These are phyloP conservation scores for Cryptococcus depauperatus DNA, from an alignment of 1,284 basidiomycete species.

Conservation along the genomic window DNA sequence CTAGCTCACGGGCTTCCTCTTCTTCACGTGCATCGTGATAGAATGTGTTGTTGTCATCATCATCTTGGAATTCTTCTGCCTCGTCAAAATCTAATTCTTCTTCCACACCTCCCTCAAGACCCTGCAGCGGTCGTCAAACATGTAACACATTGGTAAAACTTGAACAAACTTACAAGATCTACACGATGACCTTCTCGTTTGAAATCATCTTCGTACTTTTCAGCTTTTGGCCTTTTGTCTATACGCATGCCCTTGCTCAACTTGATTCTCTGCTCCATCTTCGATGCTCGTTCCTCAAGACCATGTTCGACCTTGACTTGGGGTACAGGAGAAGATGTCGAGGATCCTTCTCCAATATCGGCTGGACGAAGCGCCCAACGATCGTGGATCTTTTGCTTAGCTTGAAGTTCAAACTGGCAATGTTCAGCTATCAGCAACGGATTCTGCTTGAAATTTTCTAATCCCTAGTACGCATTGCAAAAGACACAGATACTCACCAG, in stretches of 20 bases:
- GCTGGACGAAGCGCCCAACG: conserved; percentile 32
- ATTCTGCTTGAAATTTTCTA: too few species aligned
- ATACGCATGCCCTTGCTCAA: conserved; percentile 13
- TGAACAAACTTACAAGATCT: conserved; percentile 23
- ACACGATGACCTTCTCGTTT: conserved; percentile 28
- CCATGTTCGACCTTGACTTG: conserved; percentile 17
- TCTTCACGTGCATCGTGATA: conserved; percentile 38
- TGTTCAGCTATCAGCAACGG: background rate
- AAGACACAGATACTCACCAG: conserved; percentile 16
- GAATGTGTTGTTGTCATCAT: conserved; percentile 41
- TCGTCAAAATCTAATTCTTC: conserved; percentile 42
- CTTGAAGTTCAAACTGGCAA: conserved; percentile 34
- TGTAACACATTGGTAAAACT: background rate
- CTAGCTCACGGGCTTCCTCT: conserved; percentile 35
- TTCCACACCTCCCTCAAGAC: conserved; percentile 37
- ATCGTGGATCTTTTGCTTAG: conserved; percentile 35
- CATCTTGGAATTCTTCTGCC: conserved; percentile 42
- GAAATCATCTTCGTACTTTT: conserved; percentile 35
- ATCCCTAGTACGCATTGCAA: background rate
- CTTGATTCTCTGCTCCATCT: conserved; percentile 25
- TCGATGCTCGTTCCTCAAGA: conserved; percentile 23
- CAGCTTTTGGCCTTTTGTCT: conserved; percentile 18
- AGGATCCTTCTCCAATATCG: conserved; percentile 4
- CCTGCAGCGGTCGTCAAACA: conserved; percentile 14
- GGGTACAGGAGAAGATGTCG: background rate